A percentile compares a stretch with the other conserved stretches of the same genome.
Conservation (phyloP, 495 filamentous ascomycete genomes). For the Penicillium coffeae region DNA sequence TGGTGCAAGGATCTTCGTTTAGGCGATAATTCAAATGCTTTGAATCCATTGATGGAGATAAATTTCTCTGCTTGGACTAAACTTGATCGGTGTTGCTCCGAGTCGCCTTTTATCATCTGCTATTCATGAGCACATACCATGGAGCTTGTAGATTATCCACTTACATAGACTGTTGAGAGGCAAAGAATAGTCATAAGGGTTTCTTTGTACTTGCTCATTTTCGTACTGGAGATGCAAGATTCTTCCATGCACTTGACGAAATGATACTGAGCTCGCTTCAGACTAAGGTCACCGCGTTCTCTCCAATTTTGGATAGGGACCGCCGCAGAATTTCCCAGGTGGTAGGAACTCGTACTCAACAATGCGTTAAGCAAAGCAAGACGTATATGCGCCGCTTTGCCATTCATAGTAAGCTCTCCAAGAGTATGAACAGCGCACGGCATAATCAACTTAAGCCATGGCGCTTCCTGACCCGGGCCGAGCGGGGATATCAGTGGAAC, state of each 20-base stretch:
- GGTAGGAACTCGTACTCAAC: slow-evolving; percentile 16
- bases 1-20: slow-evolving; percentile 20
- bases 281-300: slow-evolving; percentile 1
- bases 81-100: slow-evolving; percentile 8
- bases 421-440: slow-evolving; percentile 16
- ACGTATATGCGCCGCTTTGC: slow-evolving; percentile 2
- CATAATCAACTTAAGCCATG: slow-evolving; percentile 15
- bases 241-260: slow-evolving; percentile 13
- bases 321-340: slow-evolving; percentile 7
- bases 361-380: slow-evolving; percentile 17
- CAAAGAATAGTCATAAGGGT: slow-evolving; percentile 17
- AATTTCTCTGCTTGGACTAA: slow-evolving; percentile 18
- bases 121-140: background rate
- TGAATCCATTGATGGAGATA: slow-evolving; percentile 15
- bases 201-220: slow-evolving; percentile 21
- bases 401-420: slow-evolving; percentile 10
- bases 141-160: background rate
- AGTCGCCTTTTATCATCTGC: slow-evolving; percentile 21
- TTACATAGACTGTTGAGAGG: slow-evolving; percentile 21
- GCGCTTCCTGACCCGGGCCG: slow-evolving; percentile 10
- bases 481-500: slow-evolving; percentile 17
- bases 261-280: slow-evolving; percentile 9
- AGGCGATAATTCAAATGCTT: slow-evolving; percentile 8
- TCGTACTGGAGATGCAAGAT: background rate
- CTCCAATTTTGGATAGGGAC: slow-evolving; percentile 3